Evolutionary conservation across 306 rosid species (phyloP).

Genomic region (Pueraria montana): DNA sequence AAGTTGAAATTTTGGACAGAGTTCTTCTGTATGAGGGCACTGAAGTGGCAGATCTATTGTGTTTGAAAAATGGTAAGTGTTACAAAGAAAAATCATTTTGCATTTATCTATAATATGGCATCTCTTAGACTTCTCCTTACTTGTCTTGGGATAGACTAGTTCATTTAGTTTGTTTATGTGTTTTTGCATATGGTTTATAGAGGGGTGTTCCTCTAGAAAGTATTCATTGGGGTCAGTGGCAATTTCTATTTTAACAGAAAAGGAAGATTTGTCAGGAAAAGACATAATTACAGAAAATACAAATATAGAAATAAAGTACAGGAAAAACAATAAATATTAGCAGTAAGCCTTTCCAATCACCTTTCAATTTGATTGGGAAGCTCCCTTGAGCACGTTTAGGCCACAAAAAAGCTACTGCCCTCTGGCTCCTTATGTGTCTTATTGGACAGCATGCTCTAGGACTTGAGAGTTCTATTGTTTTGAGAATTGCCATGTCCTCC

Average conservation of each 20-base stretch:
- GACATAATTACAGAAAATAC: constrained; percentile 1
- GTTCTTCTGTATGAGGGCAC: constrained; percentile 84
- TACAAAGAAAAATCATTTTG: constrained; percentile 11
- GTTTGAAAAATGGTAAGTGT: constrained; percentile 89
- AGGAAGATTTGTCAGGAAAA: constrained; percentile 12
- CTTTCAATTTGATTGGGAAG: constrained; percentile 19
- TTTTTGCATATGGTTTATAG: constrained; percentile 36
- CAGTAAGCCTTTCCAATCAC: neutral
- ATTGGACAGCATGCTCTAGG: constrained; percentile 23
- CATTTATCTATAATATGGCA: neutral
- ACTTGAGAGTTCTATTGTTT: constrained; percentile 11
- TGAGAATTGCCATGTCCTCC: constrained; percentile 7
- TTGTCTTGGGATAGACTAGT: constrained; percentile 31
- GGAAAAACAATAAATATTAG: neutral
- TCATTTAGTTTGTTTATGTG: constrained; percentile 28
- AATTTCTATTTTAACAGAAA: constrained; percentile 11
- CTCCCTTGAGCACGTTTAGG: neutral
- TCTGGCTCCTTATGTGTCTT: neutral
- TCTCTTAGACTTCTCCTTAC: constrained; percentile 1
- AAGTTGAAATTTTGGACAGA: constrained; percentile 86
- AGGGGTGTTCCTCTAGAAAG: neutral
- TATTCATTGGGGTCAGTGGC: constrained; percentile 2
- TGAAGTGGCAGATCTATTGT: constrained; percentile 80
- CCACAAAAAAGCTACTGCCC: neutral
- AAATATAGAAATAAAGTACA: constrained; percentile 21